Conservation (phyloP, 2,329 filamentous ascomycete genomes). For the Botrytis sinoallii region DNA sequence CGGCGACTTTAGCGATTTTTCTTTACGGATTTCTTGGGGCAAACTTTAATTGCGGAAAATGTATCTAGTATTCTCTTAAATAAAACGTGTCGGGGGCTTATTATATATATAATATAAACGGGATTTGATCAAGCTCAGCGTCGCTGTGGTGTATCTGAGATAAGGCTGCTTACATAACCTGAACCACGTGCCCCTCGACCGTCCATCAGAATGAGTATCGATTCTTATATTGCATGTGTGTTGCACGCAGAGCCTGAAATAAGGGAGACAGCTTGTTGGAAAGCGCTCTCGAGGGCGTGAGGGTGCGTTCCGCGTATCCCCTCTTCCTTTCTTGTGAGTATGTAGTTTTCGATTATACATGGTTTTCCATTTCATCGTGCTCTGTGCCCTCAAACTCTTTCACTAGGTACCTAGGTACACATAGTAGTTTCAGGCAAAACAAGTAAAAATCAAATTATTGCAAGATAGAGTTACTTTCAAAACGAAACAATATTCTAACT, state of each 20-base stretch:
- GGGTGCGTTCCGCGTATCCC: no score
- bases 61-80: background rate
- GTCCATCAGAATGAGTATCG: no score
- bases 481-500: no score
- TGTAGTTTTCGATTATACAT: no score
- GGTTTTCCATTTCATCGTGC: no score
- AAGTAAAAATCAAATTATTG: background rate
- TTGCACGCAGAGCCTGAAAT: no score
- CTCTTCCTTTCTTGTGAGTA: no score
- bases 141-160: background rate
- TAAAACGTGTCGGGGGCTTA: background rate
- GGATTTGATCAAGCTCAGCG: background rate
- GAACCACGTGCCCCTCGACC: background rate
- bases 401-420: no score
- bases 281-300: no score
- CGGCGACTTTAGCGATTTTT: background rate
- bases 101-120: background rate
- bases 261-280: no score
- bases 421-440: background rate
- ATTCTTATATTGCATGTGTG: background rate
- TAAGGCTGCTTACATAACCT: slow-evolving; percentile 11
- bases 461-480: no score
- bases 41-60: background rate
- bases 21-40: background rate
- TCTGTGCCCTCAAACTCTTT: no score